Base-by-base conservation (phyloP, 768 basidiomycete species). In the Leccinum rimulosum region DNA sequence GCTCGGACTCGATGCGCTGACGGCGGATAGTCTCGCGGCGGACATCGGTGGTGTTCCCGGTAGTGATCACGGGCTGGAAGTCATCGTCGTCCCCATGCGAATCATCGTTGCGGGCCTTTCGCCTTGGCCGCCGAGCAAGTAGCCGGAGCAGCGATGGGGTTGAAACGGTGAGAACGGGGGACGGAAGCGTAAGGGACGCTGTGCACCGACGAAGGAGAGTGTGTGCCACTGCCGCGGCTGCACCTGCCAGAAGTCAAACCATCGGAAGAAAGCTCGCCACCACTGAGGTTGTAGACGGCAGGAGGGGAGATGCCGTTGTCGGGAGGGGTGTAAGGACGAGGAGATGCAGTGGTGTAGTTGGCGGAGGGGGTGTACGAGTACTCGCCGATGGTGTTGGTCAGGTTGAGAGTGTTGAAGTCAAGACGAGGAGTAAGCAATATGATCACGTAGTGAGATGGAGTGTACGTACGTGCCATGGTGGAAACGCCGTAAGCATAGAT, bases 1-100 rank as follows among this genome's bases (percentile, higher is more conserved):
- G 91, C 79, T 94, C 92, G 27, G 91, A 93, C 80, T 94, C 92
- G 78, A 94, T 94, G 76, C 92, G 90, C 79, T 93, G 91, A 71
- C 86, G 86, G 72, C 92, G 90, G 68, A 94, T 91, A 57, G 91
- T 90, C 80, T 94, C 92, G 70, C 92, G 89, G 75, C 91, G 91
- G 76, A 80, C 80, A 70, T 88, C 88, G 70, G 82, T 81, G 61
- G 73, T 76, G 66, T 71, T 76, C 60, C 80, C 74, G 58, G 77
- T 69, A 35, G 74, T 65, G 61, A 72, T 67, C 25, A 74, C 72
- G 51, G 85, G 85, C 70, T 84, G 83, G 79, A 88, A 89, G 64
- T 91, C 89, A 59, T 88, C 91, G 57, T 87, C 86, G 15, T 83
- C 82, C 51, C 90, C 88, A 67, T 90, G 87, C 47, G 84, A 84